These are phyloP conservation scores for Hansfordia pulvinata DNA, from an alignment of 2,329 filamentous ascomycete genomes.

Conservation along the genomic window DNA sequence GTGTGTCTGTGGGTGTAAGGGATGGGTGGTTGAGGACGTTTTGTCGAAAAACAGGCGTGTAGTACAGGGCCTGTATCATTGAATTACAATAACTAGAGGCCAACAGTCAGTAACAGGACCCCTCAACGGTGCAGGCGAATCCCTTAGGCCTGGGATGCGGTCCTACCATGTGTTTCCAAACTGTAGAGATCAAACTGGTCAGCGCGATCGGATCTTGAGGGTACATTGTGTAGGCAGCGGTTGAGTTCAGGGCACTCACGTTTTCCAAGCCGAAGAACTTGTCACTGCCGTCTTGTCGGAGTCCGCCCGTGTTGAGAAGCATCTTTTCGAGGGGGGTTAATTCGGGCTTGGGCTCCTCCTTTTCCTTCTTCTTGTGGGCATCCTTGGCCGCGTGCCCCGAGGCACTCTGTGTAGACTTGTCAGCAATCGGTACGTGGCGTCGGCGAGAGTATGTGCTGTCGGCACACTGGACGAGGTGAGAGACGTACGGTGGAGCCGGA, in stretches of 20 bases:
- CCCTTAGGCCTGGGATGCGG: slow-evolving; percentile 4
- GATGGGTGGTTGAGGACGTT: slow-evolving; percentile 84
- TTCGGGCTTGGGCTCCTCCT: slow-evolving; percentile 43
- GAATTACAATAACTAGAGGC: slow-evolving; percentile 94
- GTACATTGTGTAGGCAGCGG: slow-evolving; percentile 3
- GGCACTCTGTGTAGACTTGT: slow-evolving; percentile 24
- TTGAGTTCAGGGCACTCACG: slow-evolving; percentile 40
- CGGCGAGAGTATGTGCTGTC: neutral
- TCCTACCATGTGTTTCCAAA: slow-evolving; percentile 94
- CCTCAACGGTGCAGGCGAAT: slow-evolving; percentile 5
- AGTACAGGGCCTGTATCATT: slow-evolving; percentile 93
- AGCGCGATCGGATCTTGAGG: slow-evolving; percentile 14
- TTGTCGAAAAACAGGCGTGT: slow-evolving; percentile 86
- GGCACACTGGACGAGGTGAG: neutral
- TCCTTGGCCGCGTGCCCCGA: slow-evolving; percentile 29
- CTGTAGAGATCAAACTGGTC: slow-evolving; percentile 32
- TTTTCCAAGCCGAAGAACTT: slow-evolving; percentile 99
- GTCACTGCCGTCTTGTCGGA: slow-evolving; percentile 81
- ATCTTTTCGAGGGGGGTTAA: slow-evolving; percentile 56
- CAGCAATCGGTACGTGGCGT: slow-evolving; percentile 6
- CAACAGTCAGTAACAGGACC: slow-evolving; percentile 11
- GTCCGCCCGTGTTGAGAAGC: slow-evolving; percentile 66
- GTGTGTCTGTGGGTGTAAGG: slow-evolving; percentile 53
- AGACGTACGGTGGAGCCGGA: slow-evolving; percentile 3
- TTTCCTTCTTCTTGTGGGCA: slow-evolving; percentile 40